These are phyloP conservation scores for Pythium dissotocum DNA, from an alignment of 352 stramenopile species.

Conservation along the genomic window DNA sequence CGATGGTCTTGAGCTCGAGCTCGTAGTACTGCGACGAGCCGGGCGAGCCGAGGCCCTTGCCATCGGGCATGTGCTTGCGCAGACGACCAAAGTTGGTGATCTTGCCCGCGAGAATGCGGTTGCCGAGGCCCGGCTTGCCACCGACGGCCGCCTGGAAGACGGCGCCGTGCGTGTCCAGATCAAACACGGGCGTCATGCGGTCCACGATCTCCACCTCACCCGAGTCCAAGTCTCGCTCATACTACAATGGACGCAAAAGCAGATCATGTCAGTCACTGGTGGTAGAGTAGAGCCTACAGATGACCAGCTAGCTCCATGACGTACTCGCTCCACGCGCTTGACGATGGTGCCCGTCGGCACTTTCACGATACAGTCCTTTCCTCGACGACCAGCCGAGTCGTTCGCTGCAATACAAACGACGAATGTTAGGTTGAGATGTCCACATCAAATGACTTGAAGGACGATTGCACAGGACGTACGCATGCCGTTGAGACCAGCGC, in stretches of 20 bases:
- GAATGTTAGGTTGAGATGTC: neutral
- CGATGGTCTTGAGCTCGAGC: slow-evolving; percentile 98
- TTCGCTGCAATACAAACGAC: slow-evolving; percentile 49
- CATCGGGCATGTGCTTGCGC: slow-evolving; percentile 85
- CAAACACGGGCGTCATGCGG: slow-evolving; percentile 68
- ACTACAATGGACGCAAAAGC: slow-evolving; percentile 29
- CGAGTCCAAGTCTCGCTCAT: slow-evolving; percentile 69
- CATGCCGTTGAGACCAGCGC: slow-evolving; percentile 79
- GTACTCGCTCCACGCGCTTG: slow-evolving; percentile 81
- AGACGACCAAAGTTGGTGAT: slow-evolving; percentile 80
- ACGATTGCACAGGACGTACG: slow-evolving; percentile 41
- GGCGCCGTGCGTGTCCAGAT: slow-evolving; percentile 74
- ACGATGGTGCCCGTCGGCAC: slow-evolving; percentile 87
- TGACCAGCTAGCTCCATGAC: slow-evolving; percentile 5
- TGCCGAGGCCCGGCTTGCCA: slow-evolving; percentile 83
- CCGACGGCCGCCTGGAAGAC: slow-evolving; percentile 75
- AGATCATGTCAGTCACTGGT: neutral
- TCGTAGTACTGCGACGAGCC: slow-evolving; percentile 94
- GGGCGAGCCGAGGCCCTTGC: slow-evolving; percentile 82
- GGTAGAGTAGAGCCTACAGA: neutral
- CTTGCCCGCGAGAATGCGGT: slow-evolving; percentile 83
- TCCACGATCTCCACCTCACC: slow-evolving; percentile 86
- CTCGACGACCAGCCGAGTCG: slow-evolving; percentile 68
- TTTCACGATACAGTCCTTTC: slow-evolving; percentile 80
- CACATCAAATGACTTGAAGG: neutral